A percentile compares a stretch with the other conserved stretches of the same genome.
phyloP scores from a whole-genome alignment of 1,284 basidiomycete genomes.

The Trichosporon faecale region DNA sequence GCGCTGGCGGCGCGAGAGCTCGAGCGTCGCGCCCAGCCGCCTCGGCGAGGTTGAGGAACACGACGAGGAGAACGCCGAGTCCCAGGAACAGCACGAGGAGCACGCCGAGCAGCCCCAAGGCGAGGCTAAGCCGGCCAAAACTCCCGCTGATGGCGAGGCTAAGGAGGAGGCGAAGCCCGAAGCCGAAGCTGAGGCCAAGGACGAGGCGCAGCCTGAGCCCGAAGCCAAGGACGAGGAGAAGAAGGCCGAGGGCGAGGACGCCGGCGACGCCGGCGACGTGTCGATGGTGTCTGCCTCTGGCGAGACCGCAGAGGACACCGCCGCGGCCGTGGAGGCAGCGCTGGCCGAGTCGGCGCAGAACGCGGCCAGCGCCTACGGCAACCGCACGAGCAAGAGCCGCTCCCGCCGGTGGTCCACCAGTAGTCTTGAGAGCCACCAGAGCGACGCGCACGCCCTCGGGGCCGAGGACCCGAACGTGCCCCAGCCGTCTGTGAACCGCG shows the following conservation, averaged over 20 bases:
- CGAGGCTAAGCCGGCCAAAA: slow-evolving; percentile 5
- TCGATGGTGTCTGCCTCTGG: slow-evolving; percentile 37
- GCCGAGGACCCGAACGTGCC: slow-evolving; percentile 15
- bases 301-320: slow-evolving; percentile 24
- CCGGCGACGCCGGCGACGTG: slow-evolving; percentile 32
- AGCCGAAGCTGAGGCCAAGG: background rate
- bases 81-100: slow-evolving; percentile 26
- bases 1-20: slow-evolving; percentile 63
- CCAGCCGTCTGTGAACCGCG: slow-evolving; percentile 48
- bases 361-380: slow-evolving; percentile 34
- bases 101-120: slow-evolving; percentile 44
- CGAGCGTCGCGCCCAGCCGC: slow-evolving; percentile 38
- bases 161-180: slow-evolving; percentile 14
- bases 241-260: slow-evolving; percentile 14
- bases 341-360: slow-evolving; percentile 35
- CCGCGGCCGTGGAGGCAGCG: slow-evolving; percentile 28
- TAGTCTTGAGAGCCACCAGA: slow-evolving; percentile 28
- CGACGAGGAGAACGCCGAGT: slow-evolving; percentile 45
- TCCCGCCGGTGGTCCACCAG: slow-evolving; percentile 31
- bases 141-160: slow-evolving; percentile 15
- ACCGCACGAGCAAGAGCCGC: slow-evolving; percentile 23
- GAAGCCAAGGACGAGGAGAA: slow-evolving; percentile 51
- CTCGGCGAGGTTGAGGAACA: slow-evolving; percentile 36
- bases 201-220: background rate
- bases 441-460: slow-evolving; percentile 10